Base-by-base conservation (phyloP, 305 asterid species). In the Rubia peregrina region DNA sequence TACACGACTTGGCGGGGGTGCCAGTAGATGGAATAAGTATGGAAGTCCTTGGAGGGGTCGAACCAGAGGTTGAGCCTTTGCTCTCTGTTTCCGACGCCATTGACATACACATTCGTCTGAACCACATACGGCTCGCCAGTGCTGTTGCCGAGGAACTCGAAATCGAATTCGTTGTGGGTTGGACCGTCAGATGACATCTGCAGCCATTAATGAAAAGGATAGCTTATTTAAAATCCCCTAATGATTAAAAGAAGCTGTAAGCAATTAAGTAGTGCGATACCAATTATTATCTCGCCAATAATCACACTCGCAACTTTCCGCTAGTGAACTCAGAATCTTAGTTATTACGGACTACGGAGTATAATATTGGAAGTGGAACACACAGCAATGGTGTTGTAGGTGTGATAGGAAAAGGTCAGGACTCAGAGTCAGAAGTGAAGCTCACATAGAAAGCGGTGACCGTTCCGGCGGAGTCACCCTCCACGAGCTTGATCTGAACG, bases 121-220 rank as follows among this genome's bases (percentile, higher is more conserved):
- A 92, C 93, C 0, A 83, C 75, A 63, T 88, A 92, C 5, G 98
- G 98, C 71, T 92, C 98, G 6, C 98, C 98, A 11, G 84, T 88
- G 17, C 87, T 80, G 77, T 92, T 90, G 4, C 98, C 98, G 73
- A 92, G 73, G 73, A 92, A 92, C 83, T 92, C 98, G 16, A 84
- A 92, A 86, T 92, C 98, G 71, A 92, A 92, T 71, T 92, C 98
- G 61, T 92, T 86, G 76, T 92, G 97, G 49, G 76, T 74, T 43
- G 91, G 80, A 16, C 98, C 98, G 0, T 90, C 98, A 0, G 98
- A 92, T 67, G 97, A 88, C 98, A 92, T 92, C 98, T 92, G 83
- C 75, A 64, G 59, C 59, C 59, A 51, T 51, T 51, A 51, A 36
- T 17, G 10, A 0, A 0, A 6, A 22, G 16, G 16, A 59, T 21